Percentiles rank a stretch among this genome's conserved stretches.
Conservation (phyloP, 306 rosid genomes). For the Lupinus albus region DNA sequence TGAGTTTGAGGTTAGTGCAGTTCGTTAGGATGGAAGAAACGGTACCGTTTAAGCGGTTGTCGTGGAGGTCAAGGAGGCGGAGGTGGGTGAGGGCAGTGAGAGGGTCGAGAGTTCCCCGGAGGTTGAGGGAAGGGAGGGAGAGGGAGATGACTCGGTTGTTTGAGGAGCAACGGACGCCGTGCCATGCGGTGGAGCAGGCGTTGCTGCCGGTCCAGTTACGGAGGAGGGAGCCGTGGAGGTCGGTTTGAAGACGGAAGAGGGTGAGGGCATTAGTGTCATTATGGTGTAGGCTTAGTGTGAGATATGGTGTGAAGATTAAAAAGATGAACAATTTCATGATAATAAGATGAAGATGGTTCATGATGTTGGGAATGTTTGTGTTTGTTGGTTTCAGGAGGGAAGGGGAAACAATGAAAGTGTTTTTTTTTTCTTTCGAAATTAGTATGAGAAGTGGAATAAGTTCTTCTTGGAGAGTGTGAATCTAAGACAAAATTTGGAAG, state of each 20-base stretch:
- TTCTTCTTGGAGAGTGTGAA: background rate
- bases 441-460: slow-evolving; percentile 4
- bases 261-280: slow-evolving; percentile 74
- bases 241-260: slow-evolving; percentile 65
- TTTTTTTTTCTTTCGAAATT: slow-evolving; percentile 12
- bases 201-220: slow-evolving; percentile 78
- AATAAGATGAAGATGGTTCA: slow-evolving; percentile 22
- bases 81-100: slow-evolving; percentile 73
- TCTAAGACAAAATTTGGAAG: slow-evolving; percentile 19
- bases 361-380: slow-evolving; percentile 28
- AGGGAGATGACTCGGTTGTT: slow-evolving; percentile 57
- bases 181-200: slow-evolving; percentile 74
- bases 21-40: slow-evolving; percentile 55
- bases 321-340: background rate
- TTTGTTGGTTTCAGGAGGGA: slow-evolving; percentile 46
- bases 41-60: slow-evolving; percentile 78
- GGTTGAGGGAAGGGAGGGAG: slow-evolving; percentile 73
- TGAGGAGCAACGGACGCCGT: slow-evolving; percentile 69
- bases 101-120: slow-evolving; percentile 72
- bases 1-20: slow-evolving; percentile 74
- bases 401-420: slow-evolving; percentile 31
- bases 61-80: slow-evolving; percentile 81
- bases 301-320: slow-evolving; percentile 22
- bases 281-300: slow-evolving; percentile 31
- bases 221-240: slow-evolving; percentile 72